phyloP scores from a whole-genome alignment of 2,329 filamentous ascomycete genomes.

The Hypoxylon sp. region DNA sequence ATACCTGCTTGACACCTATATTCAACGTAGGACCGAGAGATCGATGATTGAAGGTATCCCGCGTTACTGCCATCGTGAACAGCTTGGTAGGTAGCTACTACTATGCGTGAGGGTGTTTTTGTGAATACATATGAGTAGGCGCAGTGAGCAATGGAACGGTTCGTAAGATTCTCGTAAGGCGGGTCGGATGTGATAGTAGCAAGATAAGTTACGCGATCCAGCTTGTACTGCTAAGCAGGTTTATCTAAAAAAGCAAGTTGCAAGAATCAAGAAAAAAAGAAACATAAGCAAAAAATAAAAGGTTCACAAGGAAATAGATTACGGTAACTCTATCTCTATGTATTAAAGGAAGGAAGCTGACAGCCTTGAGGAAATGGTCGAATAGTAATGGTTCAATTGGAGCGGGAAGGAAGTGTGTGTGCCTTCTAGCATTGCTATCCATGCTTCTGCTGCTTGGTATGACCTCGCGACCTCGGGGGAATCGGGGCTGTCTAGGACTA shows the following conservation, averaged over 20 bases:
- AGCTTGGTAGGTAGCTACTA: conserved; percentile 40
- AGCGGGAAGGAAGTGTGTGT: conserved; percentile 17
- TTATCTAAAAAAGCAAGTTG: not conserved
- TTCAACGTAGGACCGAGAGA: conserved; percentile 74
- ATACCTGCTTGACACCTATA: conserved; percentile 73
- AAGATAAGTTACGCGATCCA: conserved; percentile 7
- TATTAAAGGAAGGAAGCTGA: conserved; percentile 7
- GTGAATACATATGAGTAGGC: conserved; percentile 39
- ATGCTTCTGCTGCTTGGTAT: too few relatives aligned
- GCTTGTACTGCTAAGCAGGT: too few relatives aligned
- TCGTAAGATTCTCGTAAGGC: too few relatives aligned
- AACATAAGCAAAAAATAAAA: not conserved
- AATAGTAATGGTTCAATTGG: conserved; percentile 24
- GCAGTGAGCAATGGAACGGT: too few relatives aligned
- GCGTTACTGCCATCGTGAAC: conserved; percentile 45
- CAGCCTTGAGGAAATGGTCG: conserved; percentile 30
- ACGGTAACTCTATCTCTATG: too few relatives aligned
- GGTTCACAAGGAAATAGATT: too few relatives aligned
- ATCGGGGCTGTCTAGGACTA: conserved; percentile 16
- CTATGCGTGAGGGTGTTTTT: conserved; percentile 29
- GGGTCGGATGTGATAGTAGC: conserved; percentile 1
- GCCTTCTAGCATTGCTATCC: conserved; percentile 20
- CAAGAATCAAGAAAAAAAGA: not conserved
- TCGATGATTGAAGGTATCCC: conserved; percentile 67
- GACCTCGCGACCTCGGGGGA: conserved; percentile 19